Evolutionary conservation across 225 moss, liverwort and hornwort genomes (phyloP), one percentile per base, ranked within the genome.

Genomic region (Marchantia polymorpha): DNA sequence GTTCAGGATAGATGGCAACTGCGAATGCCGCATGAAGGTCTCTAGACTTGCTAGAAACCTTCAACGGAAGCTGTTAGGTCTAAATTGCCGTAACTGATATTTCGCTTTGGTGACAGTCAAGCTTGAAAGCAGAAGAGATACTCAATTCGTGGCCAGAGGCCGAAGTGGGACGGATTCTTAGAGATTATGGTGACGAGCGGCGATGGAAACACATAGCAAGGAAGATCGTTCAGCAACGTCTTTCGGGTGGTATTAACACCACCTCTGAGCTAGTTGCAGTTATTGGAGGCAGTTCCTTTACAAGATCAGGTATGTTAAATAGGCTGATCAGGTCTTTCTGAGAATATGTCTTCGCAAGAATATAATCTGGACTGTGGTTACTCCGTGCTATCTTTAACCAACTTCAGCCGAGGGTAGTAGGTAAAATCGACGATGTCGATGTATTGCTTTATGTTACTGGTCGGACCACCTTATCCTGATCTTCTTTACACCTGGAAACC

Each of bases 101-200:
- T 56, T 56, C 56, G 14, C 56, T 76, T n/a, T 55, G 48, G 5
- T 72, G 79, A 55, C 91, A 96, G 96, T 89, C 89, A 73, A 94
- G 85, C 83, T 84, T 96, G 85, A 92, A 84, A 52, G 97, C 97
- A 77, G 97, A 87, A 72, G 91, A 91, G 82, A 91, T 97, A 82
- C 72, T 97, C 83, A 97, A 97, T 83, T 89, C 86, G 65, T 97
- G 97, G 97, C 91, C 97, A 29, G 97, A 97, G 84, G 76, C 83
- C 72, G 94, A 97, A 85, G 86, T 97, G 50, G 93, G 85, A 64
- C 89, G 94, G 49, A 90, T 97, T 83, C 83, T 97, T 70, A 90
- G 97, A 80, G 97, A 97, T 69, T 97, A 90, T 46, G 97, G 97
- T 69, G 97, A 94, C 76, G 97, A 97, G 85, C 88, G 92, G 82